Evolutionary conservation across 1,139 yeast species (phyloP), one percentile per base, ranked within the genome.

Genomic region (Sugiyamaella japonica): DNA sequence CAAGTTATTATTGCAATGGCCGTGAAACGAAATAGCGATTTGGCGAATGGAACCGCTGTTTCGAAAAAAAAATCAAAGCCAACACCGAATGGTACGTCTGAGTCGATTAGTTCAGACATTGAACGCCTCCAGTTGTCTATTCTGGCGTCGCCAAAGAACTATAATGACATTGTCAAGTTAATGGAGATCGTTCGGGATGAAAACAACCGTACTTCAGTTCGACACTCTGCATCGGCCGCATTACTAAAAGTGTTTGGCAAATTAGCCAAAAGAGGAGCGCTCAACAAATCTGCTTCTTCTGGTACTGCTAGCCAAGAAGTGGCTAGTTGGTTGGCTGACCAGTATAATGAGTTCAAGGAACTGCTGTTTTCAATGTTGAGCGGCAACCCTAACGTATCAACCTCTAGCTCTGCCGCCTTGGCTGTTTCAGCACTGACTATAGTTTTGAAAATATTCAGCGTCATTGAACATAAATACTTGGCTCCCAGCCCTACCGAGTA

Each of bases 241-340:
- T 65, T 88, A 28, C 79, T 74, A 64, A 80, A 81, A 60, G 68
- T 82, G 6, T 89, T 88, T 69, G 82, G 81, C 56, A 74, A 76
- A 52, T 69, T 89, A 44, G 75, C 84, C 55, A 73, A 75, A 43
- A 72, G 76, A 9, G 80, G 81, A 2, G 74, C 76, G 50, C 70
- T 89, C 56, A 69, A 73, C 15, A 65, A 66, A 44, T 59, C 62
- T 2, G 59, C 62, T 38, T 63, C 64, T 17, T 63, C 64, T 17
- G 68, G 73, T 13, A 67, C 67, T 57, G 82, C 60, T 15, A 63
- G 65, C 31, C 45, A 51, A 28, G 41, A 44, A 32, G 66, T 72
- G 15, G 61, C 65, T 1, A 44, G 52, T 34, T 89, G 96, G 95
- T 70, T 89, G 39, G 74, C 75, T 53, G 79, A 78, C 49, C 78